A percentile compares a stretch with the other conserved stretches of the same genome.
Evolutionary conservation across 106 monocot genomes (phyloP).

Genomic region (Allium sativum): DNA sequence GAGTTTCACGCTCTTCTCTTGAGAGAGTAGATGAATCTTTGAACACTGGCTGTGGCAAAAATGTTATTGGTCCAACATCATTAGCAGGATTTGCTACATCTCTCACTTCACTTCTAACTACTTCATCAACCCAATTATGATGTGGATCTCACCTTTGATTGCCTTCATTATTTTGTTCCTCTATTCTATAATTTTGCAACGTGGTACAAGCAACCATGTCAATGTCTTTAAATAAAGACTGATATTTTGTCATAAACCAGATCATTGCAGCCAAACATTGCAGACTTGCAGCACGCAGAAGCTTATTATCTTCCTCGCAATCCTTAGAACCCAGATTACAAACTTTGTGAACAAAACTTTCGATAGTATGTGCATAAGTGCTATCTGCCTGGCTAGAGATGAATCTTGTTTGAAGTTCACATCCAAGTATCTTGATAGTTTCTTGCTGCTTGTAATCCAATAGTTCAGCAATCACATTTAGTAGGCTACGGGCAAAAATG

Average conservation of each 20-base stretch:
- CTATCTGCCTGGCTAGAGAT: conserved; percentile 71
- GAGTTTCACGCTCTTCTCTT: conserved; percentile 71
- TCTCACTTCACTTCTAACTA: conserved; percentile 67
- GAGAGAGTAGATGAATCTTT: conserved; percentile 47
- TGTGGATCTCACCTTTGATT: conserved; percentile 31
- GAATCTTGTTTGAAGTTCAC: conserved; percentile 63
- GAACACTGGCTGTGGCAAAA: conserved; percentile 19
- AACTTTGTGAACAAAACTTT: conserved; percentile 47
- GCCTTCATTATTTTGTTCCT: conserved; percentile 19
- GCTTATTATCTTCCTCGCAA: conserved; percentile 24
- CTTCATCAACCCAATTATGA: conserved; percentile 93
- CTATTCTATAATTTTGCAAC: conserved; percentile 56
- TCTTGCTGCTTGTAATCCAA: conserved; percentile 59
- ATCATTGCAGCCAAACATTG: conserved; percentile 82
- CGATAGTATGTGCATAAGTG: conserved; percentile 72
- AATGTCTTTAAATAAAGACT: conserved; percentile 62
- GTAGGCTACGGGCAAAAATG: conserved; percentile 72
- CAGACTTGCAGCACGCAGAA: conserved; percentile 56
- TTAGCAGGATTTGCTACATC: conserved; percentile 16
- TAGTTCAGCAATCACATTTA: conserved; percentile 69
- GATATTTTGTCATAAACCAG: conserved; percentile 86
- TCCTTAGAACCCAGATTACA: conserved; percentile 35
- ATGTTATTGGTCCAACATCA: conserved; percentile 2
- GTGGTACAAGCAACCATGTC: conserved; percentile 66
- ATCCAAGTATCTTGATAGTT: conserved; percentile 54